phyloP scores from a whole-genome alignment of 371 early-diverging fungal species.

The Mucor sp. region DNA sequence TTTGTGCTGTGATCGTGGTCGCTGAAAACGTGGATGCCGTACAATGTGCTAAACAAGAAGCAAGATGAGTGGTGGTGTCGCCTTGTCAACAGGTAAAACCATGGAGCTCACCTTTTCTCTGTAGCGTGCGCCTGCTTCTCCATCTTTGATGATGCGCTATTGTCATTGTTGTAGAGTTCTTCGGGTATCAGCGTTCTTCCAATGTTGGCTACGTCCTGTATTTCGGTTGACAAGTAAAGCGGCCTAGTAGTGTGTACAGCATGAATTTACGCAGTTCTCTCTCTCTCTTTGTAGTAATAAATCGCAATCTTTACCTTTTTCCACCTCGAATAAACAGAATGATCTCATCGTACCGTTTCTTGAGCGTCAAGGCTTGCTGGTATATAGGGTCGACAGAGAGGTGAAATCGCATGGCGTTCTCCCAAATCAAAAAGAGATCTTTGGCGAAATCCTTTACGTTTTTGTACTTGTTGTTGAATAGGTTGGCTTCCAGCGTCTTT shows the following conservation, averaged over 20 bases:
- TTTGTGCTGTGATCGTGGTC: conserved; percentile 24
- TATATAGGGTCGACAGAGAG: conserved; percentile 35
- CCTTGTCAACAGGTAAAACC: background rate
- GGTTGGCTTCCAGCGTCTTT: conserved; percentile 34
- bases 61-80: background rate
- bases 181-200: background rate
- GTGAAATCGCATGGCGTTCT: conserved; percentile 42
- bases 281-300: background rate
- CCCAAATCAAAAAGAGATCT: conserved; percentile 48
- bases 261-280: background rate
- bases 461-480: conserved; percentile 30
- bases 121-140: background rate
- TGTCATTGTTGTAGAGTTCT: background rate
- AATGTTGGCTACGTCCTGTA: background rate
- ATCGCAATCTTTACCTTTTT: conserved; percentile 4
- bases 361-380: conserved; percentile 29
- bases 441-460: conserved; percentile 28
- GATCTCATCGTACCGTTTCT: conserved; percentile 14
- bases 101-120: background rate
- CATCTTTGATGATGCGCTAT: too few relatives aligned
- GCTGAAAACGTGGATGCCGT: conserved; percentile 34
- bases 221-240: conserved; percentile 10
- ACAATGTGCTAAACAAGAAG: conserved; percentile 20
- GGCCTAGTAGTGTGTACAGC: background rate
- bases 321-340: conserved; percentile 15